Evolutionary conservation across 1,284 basidiomycete genomes (phyloP).

Genomic region (Ustilago shanxiensis): DNA sequence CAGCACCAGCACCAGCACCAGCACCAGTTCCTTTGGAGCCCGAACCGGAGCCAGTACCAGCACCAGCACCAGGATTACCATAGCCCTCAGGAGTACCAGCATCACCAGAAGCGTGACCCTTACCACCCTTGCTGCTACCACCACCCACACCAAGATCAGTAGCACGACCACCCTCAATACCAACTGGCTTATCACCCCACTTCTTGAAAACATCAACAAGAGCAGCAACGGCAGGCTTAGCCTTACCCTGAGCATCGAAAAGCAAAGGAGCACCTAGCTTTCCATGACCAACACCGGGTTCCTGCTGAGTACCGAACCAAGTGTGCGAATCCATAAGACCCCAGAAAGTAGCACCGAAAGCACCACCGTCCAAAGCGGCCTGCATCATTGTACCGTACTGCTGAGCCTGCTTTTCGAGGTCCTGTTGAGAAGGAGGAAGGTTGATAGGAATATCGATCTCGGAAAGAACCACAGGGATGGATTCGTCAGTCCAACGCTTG

Average conservation of each 20-base stretch:
- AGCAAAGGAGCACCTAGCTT: slow-evolving; percentile 37
- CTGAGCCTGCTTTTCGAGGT: slow-evolving; percentile 49
- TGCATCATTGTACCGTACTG: slow-evolving; percentile 43
- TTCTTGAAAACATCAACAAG: slow-evolving; percentile 52
- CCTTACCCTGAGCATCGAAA: slow-evolving; percentile 40
- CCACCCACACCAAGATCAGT: slow-evolving; percentile 22
- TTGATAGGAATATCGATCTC: slow-evolving; percentile 47
- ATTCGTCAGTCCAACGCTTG: slow-evolving; percentile 35
- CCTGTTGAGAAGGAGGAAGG: slow-evolving; percentile 31
- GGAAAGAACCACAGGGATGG: slow-evolving; percentile 44
- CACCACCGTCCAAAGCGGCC: slow-evolving; percentile 42
- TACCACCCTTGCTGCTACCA: background rate
- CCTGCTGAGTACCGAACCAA: slow-evolving; percentile 38
- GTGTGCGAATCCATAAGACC: slow-evolving; percentile 28
- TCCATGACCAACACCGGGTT: slow-evolving; percentile 20
- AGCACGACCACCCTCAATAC: slow-evolving; percentile 30
- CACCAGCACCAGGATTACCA: slow-evolving; percentile 7
- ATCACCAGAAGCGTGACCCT: background rate
- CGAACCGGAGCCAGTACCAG: slow-evolving; percentile 8
- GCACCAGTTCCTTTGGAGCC: slow-evolving; percentile 6
- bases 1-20: slow-evolving; percentile 11
- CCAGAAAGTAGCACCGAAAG: slow-evolving; percentile 39
- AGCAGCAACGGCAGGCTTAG: slow-evolving; percentile 45
- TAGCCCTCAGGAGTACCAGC: background rate
- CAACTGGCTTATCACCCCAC: slow-evolving; percentile 48